phyloP scores from a whole-genome alignment of 768 basidiomycete genomes.

The Leucosporidium yakuticum region DNA sequence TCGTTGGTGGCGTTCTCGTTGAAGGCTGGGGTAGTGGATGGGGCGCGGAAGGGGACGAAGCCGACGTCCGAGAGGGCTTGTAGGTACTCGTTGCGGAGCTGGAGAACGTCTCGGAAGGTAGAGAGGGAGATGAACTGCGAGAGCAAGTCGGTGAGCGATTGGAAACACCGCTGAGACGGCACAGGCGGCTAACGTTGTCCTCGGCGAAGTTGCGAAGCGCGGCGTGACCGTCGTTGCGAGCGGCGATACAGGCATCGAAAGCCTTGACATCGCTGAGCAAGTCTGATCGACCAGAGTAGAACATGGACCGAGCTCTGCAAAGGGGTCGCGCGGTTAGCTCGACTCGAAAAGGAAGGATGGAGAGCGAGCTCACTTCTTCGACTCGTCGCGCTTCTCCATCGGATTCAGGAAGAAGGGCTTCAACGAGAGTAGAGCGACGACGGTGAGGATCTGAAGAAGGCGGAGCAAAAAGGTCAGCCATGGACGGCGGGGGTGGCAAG shows the following conservation, averaged over 20 bases:
- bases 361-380: slow-evolving; percentile 53
- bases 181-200: slow-evolving; percentile 46
- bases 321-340: background rate
- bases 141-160: background rate
- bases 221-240: slow-evolving; percentile 46
- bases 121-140: slow-evolving; percentile 77
- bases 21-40: slow-evolving; percentile 51
- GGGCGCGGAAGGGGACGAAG: slow-evolving; percentile 54
- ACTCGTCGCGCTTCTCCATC: slow-evolving; percentile 75
- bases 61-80: slow-evolving; percentile 64
- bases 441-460: slow-evolving; percentile 54
- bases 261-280: slow-evolving; percentile 74
- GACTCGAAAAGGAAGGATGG: background rate
- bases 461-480: background rate
- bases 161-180: background rate
- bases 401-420: slow-evolving; percentile 81
- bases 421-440: slow-evolving; percentile 74
- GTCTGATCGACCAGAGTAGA: slow-evolving; percentile 69
- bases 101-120: slow-evolving; percentile 69
- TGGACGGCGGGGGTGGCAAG: background rate
- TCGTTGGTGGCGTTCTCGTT: slow-evolving; percentile 62
- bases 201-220: slow-evolving; percentile 63
- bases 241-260: slow-evolving; percentile 54
- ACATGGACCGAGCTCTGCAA: slow-evolving; percentile 63
- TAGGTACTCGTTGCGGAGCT: slow-evolving; percentile 70